phyloP scores from a whole-genome alignment of 177 flowering plant species.

The Telopea speciosissima region DNA sequence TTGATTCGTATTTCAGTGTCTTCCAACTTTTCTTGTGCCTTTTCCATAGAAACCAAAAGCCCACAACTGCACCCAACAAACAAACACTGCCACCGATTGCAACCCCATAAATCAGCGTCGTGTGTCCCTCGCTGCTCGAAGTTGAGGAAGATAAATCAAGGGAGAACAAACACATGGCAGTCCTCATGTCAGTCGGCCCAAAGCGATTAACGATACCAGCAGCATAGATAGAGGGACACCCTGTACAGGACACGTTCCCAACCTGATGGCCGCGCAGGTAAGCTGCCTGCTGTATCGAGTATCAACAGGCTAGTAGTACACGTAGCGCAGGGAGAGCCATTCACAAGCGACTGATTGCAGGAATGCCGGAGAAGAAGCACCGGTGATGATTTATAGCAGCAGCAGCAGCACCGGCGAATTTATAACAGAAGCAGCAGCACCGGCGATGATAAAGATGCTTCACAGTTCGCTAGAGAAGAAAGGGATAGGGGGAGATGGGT shows the following conservation, averaged over 20 bases:
- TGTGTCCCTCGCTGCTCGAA: constrained; percentile 6
- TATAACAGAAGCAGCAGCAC: too few relatives aligned
- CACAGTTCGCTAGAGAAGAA: too few relatives aligned
- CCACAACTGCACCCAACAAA: constrained; percentile 20
- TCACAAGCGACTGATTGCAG: constrained; percentile 65
- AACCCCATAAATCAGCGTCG: constrained; percentile 28
- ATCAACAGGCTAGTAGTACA: constrained; percentile 49
- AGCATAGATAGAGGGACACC: constrained; percentile 53
- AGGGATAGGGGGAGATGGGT: too few relatives aligned
- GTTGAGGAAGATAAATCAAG: constrained; percentile 22
- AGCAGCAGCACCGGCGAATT: too few relatives aligned
- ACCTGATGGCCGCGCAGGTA: too few relatives aligned
- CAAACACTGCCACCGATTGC: constrained; percentile 18
- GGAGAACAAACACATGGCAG: constrained; percentile 51
- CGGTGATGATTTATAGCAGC: too few relatives aligned
- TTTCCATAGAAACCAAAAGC: constrained; percentile 13
- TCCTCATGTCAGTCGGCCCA: constrained; percentile 60
- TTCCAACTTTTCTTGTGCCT: too few relatives aligned
- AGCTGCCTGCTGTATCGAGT: constrained; percentile 34
- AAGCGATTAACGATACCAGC: constrained; percentile 48
- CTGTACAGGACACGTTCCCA: constrained; percentile 60
- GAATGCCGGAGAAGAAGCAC: constrained; percentile 22
- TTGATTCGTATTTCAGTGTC: too few relatives aligned
- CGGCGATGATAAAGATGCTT: too few relatives aligned
- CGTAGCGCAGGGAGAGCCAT: constrained; percentile 55